These are phyloP conservation scores for Candida chilensis DNA, from an alignment of 805 yeast genomes.

Conservation along the genomic window DNA sequence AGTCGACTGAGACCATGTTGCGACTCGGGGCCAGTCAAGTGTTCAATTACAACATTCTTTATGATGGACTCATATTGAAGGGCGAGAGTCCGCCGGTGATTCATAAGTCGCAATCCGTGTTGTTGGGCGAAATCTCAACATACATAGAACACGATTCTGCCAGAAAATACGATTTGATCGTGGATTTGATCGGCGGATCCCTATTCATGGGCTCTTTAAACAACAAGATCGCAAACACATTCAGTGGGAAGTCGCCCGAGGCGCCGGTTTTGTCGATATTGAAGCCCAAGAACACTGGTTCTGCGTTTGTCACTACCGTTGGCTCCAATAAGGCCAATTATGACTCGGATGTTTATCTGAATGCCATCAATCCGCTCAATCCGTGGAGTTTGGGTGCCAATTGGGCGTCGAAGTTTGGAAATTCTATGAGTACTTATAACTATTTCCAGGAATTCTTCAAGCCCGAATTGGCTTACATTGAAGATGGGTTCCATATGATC, in stretches of 20 bases:
- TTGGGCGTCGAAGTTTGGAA: not conserved
- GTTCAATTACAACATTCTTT: not conserved
- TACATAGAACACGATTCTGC: not conserved
- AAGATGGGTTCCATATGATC: not conserved
- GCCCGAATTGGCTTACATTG: not conserved
- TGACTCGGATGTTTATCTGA: too few relatives aligned
- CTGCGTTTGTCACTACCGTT: conserved; percentile 41
- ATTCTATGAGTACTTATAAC: not conserved
- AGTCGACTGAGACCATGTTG: not conserved
- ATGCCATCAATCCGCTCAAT: not conserved
- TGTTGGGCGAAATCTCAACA: not conserved
- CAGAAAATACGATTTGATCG: not conserved
- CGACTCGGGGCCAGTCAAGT: not conserved
- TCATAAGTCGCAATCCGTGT: not conserved
- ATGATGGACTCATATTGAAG: not conserved
- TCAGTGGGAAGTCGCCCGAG: too few relatives aligned
- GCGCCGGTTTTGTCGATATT: too few relatives aligned
- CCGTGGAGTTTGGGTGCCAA: not conserved
- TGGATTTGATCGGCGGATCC: not conserved
- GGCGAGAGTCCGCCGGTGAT: not conserved
- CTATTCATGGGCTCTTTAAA: not conserved
- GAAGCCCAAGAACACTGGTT: conserved; percentile 34
- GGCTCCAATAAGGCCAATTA: conserved; percentile 45
- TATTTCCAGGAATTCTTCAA: not conserved
- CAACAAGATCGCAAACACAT: too few relatives aligned